phyloP scores from a whole-genome alignment of 139 green algal genomes.

The Tetraselmis striata region DNA sequence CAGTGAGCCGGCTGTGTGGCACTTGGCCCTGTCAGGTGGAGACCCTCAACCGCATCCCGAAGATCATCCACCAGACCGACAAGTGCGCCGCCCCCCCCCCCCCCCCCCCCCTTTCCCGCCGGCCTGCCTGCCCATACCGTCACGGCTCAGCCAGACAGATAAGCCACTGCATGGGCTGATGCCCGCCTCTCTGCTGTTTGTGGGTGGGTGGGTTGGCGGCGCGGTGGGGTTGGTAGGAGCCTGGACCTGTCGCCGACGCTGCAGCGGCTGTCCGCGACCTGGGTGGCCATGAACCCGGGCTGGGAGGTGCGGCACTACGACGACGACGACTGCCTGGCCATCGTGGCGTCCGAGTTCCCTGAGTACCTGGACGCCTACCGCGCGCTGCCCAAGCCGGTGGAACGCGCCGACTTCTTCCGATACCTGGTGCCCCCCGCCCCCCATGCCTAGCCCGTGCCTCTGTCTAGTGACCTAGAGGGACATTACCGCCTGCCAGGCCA shows the following conservation, averaged over 20 bases:
- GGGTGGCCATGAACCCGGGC: slow-evolving; percentile 50
- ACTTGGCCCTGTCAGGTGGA: too few relatives aligned
- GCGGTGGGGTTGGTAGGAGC: too few relatives aligned
- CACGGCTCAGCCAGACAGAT: too few relatives aligned
- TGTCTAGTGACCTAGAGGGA: too few relatives aligned
- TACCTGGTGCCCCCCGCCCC: slow-evolving; percentile 26
- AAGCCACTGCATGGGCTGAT: too few relatives aligned
- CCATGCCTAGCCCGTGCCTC: too few relatives aligned
- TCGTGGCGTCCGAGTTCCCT: slow-evolving; percentile 63
- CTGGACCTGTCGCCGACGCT: too few relatives aligned
- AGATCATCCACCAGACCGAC: slow-evolving; percentile 78
- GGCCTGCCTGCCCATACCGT: not conserved
- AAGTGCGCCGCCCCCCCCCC: slow-evolving; percentile 27
- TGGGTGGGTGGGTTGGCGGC: too few relatives aligned
- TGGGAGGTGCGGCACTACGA: slow-evolving; percentile 79
- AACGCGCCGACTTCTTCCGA: slow-evolving; percentile 81
- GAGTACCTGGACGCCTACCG: slow-evolving; percentile 78
- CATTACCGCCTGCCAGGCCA: too few relatives aligned
- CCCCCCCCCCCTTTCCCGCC: slow-evolving; percentile 16
- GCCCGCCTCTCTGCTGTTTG: too few relatives aligned
- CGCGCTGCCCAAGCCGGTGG: slow-evolving; percentile 61
- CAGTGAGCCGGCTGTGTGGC: too few relatives aligned
- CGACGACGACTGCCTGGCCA: slow-evolving; percentile 54
- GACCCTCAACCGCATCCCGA: slow-evolving; percentile 71
- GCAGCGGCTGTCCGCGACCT: too few relatives aligned